A percentile compares a stretch with the other conserved stretches of the same genome.
Evolutionary conservation across 2,329 filamentous ascomycete genomes (phyloP).

Genomic region (Sordariomycetes sp.): DNA sequence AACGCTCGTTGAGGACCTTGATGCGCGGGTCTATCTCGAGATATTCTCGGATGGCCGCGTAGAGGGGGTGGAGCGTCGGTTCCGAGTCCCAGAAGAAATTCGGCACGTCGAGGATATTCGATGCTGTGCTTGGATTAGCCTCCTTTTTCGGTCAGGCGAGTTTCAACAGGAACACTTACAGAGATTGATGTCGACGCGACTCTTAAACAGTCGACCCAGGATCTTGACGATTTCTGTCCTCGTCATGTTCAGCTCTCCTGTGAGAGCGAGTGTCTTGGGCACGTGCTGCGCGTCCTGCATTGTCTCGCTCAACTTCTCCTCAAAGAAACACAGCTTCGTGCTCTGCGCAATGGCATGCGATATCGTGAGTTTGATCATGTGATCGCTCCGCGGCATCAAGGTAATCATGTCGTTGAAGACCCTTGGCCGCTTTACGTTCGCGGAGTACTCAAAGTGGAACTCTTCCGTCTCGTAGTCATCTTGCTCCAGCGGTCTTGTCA

Average conservation of each 20-base stretch:
- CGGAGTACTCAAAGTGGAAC: slow-evolving; percentile 96
- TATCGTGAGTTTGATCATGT: slow-evolving; percentile 98
- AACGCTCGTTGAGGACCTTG: slow-evolving; percentile 93
- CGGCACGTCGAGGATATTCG: slow-evolving; percentile 90
- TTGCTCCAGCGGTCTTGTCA: slow-evolving; percentile 72
- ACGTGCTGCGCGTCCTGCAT: slow-evolving; percentile 92
- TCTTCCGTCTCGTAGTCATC: slow-evolving; percentile 95
- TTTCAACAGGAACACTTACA: slow-evolving; percentile 50
- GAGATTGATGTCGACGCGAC: slow-evolving; percentile 91
- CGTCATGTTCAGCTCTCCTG: slow-evolving; percentile 84
- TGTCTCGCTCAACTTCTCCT: slow-evolving; percentile 89
- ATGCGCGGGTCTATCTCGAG: slow-evolving; percentile 95
- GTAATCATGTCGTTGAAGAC: slow-evolving; percentile 99
- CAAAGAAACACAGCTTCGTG: slow-evolving; percentile 92
- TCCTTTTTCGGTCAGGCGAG: slow-evolving; percentile 5
- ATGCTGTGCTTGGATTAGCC: slow-evolving; percentile 44
- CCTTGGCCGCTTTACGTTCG: slow-evolving; percentile 73
- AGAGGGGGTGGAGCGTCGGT: slow-evolving; percentile 87
- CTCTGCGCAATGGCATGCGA: slow-evolving; percentile 96
- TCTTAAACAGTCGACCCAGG: slow-evolving; percentile 83
- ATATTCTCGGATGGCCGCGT: slow-evolving; percentile 90
- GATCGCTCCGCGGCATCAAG: slow-evolving; percentile 76
- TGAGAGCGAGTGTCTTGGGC: slow-evolving; percentile 78
- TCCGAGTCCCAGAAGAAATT: slow-evolving; percentile 99
- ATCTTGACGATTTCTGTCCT: slow-evolving; percentile 88